Evolutionary conservation across 176 grass and related monocot genomes (phyloP).

Genomic region (Chrysopogon serrulatus): DNA sequence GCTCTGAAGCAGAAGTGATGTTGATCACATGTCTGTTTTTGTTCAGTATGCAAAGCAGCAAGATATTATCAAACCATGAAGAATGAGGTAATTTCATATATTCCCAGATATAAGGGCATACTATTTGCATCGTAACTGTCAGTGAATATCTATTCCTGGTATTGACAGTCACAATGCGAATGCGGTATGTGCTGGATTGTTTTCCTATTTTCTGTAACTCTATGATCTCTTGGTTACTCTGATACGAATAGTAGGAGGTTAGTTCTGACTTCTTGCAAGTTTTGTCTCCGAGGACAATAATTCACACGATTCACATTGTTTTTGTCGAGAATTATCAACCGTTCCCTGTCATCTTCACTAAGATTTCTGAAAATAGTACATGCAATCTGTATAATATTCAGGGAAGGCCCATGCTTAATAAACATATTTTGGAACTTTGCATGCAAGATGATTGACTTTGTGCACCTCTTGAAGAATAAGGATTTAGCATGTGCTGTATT

Average conservation of each 20-base stretch:
- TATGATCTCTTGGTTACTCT: conserved; percentile 3
- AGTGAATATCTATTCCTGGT: conserved; percentile 73
- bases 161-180: conserved; percentile 78
- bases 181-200: conserved; percentile 35
- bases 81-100: conserved; percentile 50
- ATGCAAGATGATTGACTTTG: background rate
- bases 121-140: no score
- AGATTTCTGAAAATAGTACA: no score
- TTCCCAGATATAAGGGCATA: background rate
- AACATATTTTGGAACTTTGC: background rate
- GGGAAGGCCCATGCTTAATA: background rate
- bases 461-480: background rate
- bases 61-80: conserved; percentile 61
- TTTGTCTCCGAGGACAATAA: background rate
- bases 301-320: background rate
- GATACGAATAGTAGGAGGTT: background rate
- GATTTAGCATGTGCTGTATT: background rate
- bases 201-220: background rate
- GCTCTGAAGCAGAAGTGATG: conserved; percentile 5
- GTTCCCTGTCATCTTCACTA: conserved; percentile 1
- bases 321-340: background rate
- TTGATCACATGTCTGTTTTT: background rate
- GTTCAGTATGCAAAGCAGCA: conserved; percentile 71
- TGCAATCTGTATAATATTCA: background rate
- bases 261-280: background rate